Base-by-base conservation (phyloP, 2,329 filamentous ascomycete genomes). In the Aspergillus oerlinghausenensis region DNA sequence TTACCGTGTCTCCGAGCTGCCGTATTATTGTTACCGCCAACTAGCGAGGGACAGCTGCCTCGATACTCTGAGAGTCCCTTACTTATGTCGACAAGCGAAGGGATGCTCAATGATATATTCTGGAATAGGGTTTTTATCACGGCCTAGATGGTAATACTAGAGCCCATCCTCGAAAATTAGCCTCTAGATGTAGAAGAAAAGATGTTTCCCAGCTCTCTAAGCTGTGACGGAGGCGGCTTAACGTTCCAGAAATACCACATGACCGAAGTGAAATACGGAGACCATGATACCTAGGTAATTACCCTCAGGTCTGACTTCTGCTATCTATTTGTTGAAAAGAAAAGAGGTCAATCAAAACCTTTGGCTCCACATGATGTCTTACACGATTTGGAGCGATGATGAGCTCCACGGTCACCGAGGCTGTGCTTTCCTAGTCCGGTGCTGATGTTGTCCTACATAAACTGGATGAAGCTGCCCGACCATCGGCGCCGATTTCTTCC, bases 1-100 rank as follows among this genome's bases (percentile, higher is more conserved):
- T 69, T 70, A 69, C 70, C 69, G 68, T 62, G 64, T 66, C 62
- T 59, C 63, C 58, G 55, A 26, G 10, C 43, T 47, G 60, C 59
- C 49, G 65, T 63, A 65, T 63, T 63, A 67, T 67, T 62, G 64
- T 62, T 52, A 51, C 54, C 55, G 43, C 29, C 53, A 54, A 25
- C 56, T 52, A 59, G 54, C 52, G 52, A 25, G 5, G 32, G 32
- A 35, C 32, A 35, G 38, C 23, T 32, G 19, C 19, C 49, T 17
- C 5, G 11, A 23, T 25, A 14, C 43, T 23, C 23, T 47, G 43
- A 14, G 14, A 38, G 14, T 7, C 32, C 32, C 43, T 47, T 23
- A 7, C 43, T 21, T 47, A 25, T 38, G 5, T 38, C 23, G 21
- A 29, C 21, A 14, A 21, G 14, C 10, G 11, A 25, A 8, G 51